Evolutionary conservation across 2,329 filamentous ascomycete genomes (phyloP), one percentile per base, ranked within the genome.

Genomic region (Orbilia oligospora): DNA sequence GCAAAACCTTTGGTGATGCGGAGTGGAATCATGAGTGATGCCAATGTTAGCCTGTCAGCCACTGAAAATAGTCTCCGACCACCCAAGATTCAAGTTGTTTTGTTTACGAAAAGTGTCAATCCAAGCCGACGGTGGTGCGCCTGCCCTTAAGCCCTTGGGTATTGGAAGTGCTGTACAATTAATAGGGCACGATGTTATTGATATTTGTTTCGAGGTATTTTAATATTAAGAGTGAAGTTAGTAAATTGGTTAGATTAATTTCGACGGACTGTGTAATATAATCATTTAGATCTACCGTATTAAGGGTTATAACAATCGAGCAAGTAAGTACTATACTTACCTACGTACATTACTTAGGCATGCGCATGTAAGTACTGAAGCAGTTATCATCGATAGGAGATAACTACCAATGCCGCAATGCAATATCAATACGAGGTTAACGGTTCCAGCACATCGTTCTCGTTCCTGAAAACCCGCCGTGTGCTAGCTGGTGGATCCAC

Each of bases 371-470:
- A 41, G n/a, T n/a, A n/a, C n/a, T n/a, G n/a, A n/a, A 44, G n/a
- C 8, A 20, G 44, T 44, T 61, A 61, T 61, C 55, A 27, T 51
- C 46, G 67, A 51, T 51, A 63, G 30, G 27, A 65, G 56, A 36
- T 63, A n/a, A n/a, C n/a, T n/a, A 27, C 65, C 46, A 71, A 41
- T 18, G 58, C 38, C 33, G 44, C 18, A 67, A 66, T 61, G 67
- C 70, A 61, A 73, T n/a, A n/a, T n/a, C n/a, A n/a, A n/a, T n/a
- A n/a, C n/a, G n/a, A n/a, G n/a, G n/a, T n/a, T n/a, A n/a, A n/a
- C n/a, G 63, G 51, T 67, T 66, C 61, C 70, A 77, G 55, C 66
- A 48, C 66, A 61, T 58, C 55, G 38, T 64, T 71, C 64, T 63
- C 58, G 72, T 38, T 53, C 48, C 56, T 66, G 30, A 51, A 58